Base-by-base conservation (phyloP, 106 monocot genomes). In the Dioscorea alata region DNA sequence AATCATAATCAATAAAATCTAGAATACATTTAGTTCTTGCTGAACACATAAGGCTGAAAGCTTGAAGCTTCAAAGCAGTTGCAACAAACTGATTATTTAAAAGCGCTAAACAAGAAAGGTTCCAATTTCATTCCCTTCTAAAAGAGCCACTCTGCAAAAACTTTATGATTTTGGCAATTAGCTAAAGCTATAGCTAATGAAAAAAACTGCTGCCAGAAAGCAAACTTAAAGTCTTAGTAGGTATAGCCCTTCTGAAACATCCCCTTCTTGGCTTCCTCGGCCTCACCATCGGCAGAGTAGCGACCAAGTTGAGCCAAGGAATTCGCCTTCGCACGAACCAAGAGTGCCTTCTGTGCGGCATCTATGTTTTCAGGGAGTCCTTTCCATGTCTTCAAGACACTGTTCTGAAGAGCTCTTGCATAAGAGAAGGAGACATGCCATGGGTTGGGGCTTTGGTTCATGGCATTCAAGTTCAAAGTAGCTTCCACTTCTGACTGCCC, bases 391-490 rank as follows among this genome's bases (percentile, higher is more conserved):
- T 95, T 95, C 50, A 95, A 68, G 17, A 88, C 88, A 0, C 74
- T 61, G 76, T 95, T 95, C 62, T 95, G 94, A 9, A 95, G 81
- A 18, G 94, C 94, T 17, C 94, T 75, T 4, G 94, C 94, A 54
- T 95, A 95, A 4, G 94, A 95, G 83, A 95, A 95, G 0, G 94
- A 95, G 2, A 95, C 90, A 14, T 95, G 94, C 94, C 94, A 95
- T 13, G 94, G 90, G 79, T 95, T 95, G 33, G 88, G 78, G 6
- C 70, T 19, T 71, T 95, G 90, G 81, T 95, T 95, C 90, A 95
- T 95, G 12, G 94, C 94, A 21, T 95, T 95, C 73, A 95, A 69
- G 79, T 95, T 95, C 68, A 90, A 74, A 21, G 94, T 95, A 50
- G 94, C 94, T 53, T 95, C 90, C 42, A 84, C 60, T 73, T 95